phyloP scores from a whole-genome alignment of 305 asterid species.

The Solanum hybrid region DNA sequence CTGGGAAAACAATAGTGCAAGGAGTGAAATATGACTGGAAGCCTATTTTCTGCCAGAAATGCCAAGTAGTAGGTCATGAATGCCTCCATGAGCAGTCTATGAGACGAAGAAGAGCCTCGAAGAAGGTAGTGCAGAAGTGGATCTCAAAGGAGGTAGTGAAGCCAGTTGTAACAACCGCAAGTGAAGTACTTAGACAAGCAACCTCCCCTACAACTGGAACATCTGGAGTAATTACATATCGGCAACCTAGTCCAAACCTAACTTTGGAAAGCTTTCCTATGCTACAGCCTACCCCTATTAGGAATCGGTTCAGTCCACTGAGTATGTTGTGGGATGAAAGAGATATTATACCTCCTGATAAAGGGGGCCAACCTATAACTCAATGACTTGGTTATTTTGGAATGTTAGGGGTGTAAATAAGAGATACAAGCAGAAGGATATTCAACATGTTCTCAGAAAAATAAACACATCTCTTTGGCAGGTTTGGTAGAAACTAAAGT shows the following conservation, averaged over 20 bases:
- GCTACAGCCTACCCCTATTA: not conserved
- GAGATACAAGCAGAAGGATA: not conserved
- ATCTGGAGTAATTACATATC: not conserved
- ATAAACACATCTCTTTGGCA: not conserved
- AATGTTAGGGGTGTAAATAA: not conserved
- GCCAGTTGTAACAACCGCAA: not conserved
- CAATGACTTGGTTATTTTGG: not conserved
- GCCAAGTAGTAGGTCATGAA: not conserved
- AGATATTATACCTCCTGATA: not conserved
- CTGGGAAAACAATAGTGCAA: not conserved
- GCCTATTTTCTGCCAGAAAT: not conserved
- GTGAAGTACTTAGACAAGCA: not conserved
- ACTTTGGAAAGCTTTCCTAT: not conserved
- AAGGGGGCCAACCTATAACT: not conserved
- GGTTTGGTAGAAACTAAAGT: not conserved
- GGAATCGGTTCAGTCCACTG: not conserved
- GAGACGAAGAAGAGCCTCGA: not conserved
- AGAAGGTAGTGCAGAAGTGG: not conserved
- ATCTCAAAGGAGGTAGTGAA: not conserved
- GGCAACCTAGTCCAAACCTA: not conserved
- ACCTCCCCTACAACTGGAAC: not conserved
- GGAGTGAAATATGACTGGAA: not conserved
- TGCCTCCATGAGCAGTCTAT: not conserved
- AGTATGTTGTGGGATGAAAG: not conserved
- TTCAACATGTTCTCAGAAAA: not conserved